Conservation (phyloP, 495 filamentous ascomycete genomes). For the Aspergillus biplanus region DNA sequence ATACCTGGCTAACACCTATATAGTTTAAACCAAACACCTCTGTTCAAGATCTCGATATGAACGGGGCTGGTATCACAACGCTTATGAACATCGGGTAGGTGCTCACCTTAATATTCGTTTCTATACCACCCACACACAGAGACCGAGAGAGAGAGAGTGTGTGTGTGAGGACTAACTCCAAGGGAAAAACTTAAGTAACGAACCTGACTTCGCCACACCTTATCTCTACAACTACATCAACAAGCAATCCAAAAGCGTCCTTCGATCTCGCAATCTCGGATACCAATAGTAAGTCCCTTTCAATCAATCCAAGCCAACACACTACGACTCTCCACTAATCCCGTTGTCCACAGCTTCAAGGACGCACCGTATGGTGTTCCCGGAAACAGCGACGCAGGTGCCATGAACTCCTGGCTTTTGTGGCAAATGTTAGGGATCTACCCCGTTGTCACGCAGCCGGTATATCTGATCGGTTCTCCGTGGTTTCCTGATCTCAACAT, state of each 20-base stretch:
- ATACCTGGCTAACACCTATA: background rate
- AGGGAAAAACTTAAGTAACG: constrained; percentile 46
- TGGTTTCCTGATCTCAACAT: constrained; percentile 65
- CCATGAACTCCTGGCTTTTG: constrained; percentile 70
- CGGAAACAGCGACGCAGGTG: constrained; percentile 70
- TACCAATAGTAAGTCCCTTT: constrained; percentile 41
- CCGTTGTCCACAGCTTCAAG: constrained; percentile 29
- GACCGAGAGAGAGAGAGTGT: no score
- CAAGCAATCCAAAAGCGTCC: constrained; percentile 60
- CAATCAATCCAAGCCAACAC: no score
- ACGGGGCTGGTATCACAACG: constrained; percentile 44
- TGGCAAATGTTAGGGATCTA: constrained; percentile 76
- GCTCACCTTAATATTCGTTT: background rate
- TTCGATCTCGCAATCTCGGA: constrained; percentile 56
- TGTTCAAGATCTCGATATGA: constrained; percentile 36
- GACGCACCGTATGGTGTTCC: constrained; percentile 58
- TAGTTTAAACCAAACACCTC: constrained; percentile 42
- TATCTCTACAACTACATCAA: constrained; percentile 73
- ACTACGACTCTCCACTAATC: no score
- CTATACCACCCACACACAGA: background rate
- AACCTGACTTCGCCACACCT: constrained; percentile 66
- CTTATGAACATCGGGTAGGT: constrained; percentile 55
- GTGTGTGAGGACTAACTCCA: background rate
- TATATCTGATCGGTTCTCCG: constrained; percentile 65
- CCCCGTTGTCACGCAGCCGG: constrained; percentile 65